Evolutionary conservation across 768 basidiomycete genomes (phyloP).

Genomic region (Trichaptum fuscoviolaceum): DNA sequence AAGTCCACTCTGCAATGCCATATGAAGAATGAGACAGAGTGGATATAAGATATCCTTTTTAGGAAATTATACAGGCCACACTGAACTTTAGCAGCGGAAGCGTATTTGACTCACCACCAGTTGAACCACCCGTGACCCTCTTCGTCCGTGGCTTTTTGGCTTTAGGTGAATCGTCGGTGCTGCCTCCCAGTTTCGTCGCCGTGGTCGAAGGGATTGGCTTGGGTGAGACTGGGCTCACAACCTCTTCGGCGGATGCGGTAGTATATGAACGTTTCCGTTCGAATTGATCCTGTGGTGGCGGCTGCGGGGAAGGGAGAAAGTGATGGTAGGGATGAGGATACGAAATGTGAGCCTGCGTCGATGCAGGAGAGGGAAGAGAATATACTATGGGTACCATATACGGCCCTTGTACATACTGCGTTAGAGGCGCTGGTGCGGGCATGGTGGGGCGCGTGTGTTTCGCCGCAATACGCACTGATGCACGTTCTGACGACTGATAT

Average conservation of each 20-base stretch:
- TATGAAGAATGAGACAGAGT: slow-evolving; percentile 8
- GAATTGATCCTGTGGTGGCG: neutral
- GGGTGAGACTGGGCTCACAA: neutral
- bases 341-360: neutral
- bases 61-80: slow-evolving; percentile 21
- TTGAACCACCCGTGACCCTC: slow-evolving; percentile 14
- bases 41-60: slow-evolving; percentile 8
- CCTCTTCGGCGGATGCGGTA: neutral
- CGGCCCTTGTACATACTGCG: neutral
- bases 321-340: neutral
- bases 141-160: slow-evolving; percentile 42
- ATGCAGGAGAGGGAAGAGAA: neutral
- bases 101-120: neutral
- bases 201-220: neutral
- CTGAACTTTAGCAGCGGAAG: slow-evolving; percentile 15
- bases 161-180: slow-evolving; percentile 27
- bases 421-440: neutral
- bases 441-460: slow-evolving; percentile 28
- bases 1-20: neutral
- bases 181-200: neutral
- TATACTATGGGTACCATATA: neutral
- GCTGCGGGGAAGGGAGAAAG: neutral
- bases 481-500: slow-evolving; percentile 50
- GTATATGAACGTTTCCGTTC: neutral
- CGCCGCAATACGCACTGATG: slow-evolving; percentile 53